A percentile compares a stretch with the other conserved stretches of the same genome.
These are phyloP conservation scores for Pythium catenulatum DNA, from an alignment of 352 stramenopile species.

Conservation along the genomic window DNA sequence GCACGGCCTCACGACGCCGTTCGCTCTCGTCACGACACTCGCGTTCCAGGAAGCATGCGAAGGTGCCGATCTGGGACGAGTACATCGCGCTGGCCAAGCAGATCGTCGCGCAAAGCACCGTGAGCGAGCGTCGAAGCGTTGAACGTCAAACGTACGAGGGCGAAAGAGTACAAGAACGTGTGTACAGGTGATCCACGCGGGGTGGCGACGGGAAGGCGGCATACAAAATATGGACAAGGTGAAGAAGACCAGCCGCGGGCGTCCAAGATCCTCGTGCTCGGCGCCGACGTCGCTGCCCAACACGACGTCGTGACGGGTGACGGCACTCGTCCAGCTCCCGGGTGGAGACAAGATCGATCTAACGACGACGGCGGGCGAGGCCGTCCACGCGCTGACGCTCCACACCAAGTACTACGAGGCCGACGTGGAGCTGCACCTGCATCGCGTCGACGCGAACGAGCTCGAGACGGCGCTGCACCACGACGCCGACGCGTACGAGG, in stretches of 20 bases:
- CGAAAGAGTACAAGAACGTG: no score
- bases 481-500: constrained; percentile 58
- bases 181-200: no score
- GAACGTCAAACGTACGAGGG: no score
- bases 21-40: no score
- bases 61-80: no score
- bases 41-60: no score
- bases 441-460: constrained; percentile 45
- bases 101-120: constrained; percentile 64
- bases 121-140: constrained; percentile 69
- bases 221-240: no score
- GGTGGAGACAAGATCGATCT: not conserved
- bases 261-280: constrained; percentile 55
- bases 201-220: no score
- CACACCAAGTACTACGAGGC: constrained; percentile 58
- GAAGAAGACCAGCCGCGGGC: not conserved
- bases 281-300: constrained; percentile 19
- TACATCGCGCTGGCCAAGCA: constrained; percentile 75
- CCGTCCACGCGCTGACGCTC: constrained; percentile 17
- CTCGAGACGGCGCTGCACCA: constrained; percentile 38
- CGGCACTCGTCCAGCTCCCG: not conserved
- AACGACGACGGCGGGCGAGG: not conserved
- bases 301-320: constrained; percentile 14
- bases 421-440: constrained; percentile 52
- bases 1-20: no score